Evolutionary conservation across 31 red algal genomes (phyloP).

Genomic region (Endocladia muricata): DNA sequence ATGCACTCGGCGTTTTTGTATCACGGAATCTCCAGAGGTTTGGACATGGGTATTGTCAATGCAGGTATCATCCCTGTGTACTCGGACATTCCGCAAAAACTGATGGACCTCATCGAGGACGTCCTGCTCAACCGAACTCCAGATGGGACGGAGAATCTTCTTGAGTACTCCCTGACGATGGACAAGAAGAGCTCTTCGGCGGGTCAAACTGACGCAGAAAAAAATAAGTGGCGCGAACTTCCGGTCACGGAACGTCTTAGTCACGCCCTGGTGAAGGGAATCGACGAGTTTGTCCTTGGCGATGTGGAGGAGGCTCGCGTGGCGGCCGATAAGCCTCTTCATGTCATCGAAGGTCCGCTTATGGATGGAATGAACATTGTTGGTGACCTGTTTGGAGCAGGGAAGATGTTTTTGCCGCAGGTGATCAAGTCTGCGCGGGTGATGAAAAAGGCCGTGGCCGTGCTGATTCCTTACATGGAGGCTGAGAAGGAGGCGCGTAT

Average conservation of each 20-base stretch:
- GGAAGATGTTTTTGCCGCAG: slow-evolving; percentile 88
- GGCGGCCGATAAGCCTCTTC: slow-evolving; percentile 56
- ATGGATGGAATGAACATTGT: slow-evolving; percentile 95
- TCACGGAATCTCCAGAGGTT: slow-evolving; percentile 68
- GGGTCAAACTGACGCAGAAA: slow-evolving; percentile 65
- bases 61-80: slow-evolving; percentile 86
- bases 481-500: slow-evolving; percentile 66
- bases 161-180: slow-evolving; percentile 78
- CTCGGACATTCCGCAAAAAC: slow-evolving; percentile 64
- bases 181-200: slow-evolving; percentile 67
- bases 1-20: slow-evolving; percentile 88
- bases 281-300: slow-evolving; percentile 67
- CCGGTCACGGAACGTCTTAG: slow-evolving; percentile 63
- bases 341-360: slow-evolving; percentile 87
- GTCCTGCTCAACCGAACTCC: slow-evolving; percentile 69
- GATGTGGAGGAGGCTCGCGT: slow-evolving; percentile 81
- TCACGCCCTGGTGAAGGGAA: slow-evolving; percentile 82
- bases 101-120: slow-evolving; percentile 82
- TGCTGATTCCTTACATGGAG: slow-evolving; percentile 94
- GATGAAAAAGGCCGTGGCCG: slow-evolving; percentile 91
- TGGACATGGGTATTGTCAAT: slow-evolving; percentile 96
- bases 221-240: slow-evolving; percentile 77
- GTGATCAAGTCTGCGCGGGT: slow-evolving; percentile 90
- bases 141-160: slow-evolving; percentile 75
- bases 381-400: slow-evolving; percentile 85